Evolutionary conservation across 495 filamentous ascomycete genomes (phyloP).

Genomic region (Hypoxylon cercidicola): DNA sequence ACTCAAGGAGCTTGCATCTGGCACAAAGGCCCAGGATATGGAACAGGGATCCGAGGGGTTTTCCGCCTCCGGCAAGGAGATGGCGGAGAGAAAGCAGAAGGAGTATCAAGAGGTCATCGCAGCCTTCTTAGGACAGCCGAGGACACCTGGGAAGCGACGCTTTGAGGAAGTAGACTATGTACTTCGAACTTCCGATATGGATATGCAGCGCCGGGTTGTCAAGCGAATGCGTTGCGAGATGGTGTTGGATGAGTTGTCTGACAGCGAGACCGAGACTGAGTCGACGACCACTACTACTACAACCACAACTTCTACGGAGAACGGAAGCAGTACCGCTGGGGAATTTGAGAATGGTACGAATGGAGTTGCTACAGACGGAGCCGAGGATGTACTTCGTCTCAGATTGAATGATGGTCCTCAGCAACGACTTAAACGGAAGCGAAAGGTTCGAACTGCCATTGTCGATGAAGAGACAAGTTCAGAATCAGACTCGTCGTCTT

Average conservation of each 20-base stretch:
- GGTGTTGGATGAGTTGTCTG: slow-evolving; percentile 57
- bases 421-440: slow-evolving; percentile 63
- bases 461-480: slow-evolving; percentile 52
- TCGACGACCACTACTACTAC: slow-evolving; percentile 42
- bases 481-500: slow-evolving; percentile 47
- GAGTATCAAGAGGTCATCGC: slow-evolving; percentile 68
- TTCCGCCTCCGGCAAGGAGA: slow-evolving; percentile 52
- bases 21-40: slow-evolving; percentile 62
- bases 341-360: slow-evolving; percentile 29
- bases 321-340: slow-evolving; percentile 14
- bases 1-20: slow-evolving; percentile 69
- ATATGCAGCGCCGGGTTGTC: slow-evolving; percentile 57
- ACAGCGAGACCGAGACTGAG: slow-evolving; percentile 48
- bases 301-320: slow-evolving; percentile 41
- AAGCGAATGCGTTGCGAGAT: slow-evolving; percentile 63
- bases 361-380: slow-evolving; percentile 40
- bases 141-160: slow-evolving; percentile 45
- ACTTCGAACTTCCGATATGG: slow-evolving; percentile 53
- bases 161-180: slow-evolving; percentile 61
- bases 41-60: slow-evolving; percentile 56
- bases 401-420: slow-evolving; percentile 55
- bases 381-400: slow-evolving; percentile 49
- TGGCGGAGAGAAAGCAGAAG: slow-evolving; percentile 53
- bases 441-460: slow-evolving; percentile 60
- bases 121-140: slow-evolving; percentile 49